A percentile compares a stretch with the other conserved stretches of the same genome.
These are phyloP conservation scores for Camellia japonica DNA, from an alignment of 148 eudicot genomes.

Conservation along the genomic window DNA sequence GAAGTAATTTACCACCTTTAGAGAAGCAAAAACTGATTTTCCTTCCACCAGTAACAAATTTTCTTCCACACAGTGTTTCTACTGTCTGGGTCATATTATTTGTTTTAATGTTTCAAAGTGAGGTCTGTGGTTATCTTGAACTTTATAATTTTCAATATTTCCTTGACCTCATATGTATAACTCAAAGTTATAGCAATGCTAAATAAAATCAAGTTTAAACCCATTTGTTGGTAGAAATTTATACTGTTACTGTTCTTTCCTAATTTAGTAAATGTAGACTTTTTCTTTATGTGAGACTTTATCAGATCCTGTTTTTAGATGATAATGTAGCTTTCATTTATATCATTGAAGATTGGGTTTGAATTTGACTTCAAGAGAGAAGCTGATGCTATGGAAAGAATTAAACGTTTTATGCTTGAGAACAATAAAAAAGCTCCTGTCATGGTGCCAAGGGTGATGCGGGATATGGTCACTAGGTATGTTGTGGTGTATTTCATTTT, in stretches of 20 bases:
- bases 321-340: constrained; percentile 6
- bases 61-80: neutral
- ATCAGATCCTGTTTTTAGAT: neutral
- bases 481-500: neutral
- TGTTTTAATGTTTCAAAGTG: neutral
- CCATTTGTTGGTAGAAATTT: constrained; percentile 5
- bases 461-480: constrained; percentile 71
- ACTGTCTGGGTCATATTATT: neutral
- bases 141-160: neutral
- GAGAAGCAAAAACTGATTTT: neutral
- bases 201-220: neutral
- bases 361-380: constrained; percentile 21
- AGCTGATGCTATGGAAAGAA: too few relatives aligned
- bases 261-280: neutral
- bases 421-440: constrained; percentile 77
- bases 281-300: neutral
- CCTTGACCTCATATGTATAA: neutral
- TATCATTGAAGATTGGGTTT: constrained; percentile 6
- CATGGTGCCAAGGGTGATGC: constrained; percentile 66
- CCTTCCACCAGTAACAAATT: neutral
- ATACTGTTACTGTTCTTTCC: neutral
- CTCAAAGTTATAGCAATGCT: constrained; percentile 1
- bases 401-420: too few relatives aligned
- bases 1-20: neutral
- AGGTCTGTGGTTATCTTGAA: constrained; percentile 2